A percentile compares a stretch with the other conserved stretches of the same genome.
phyloP scores from a whole-genome alignment of 169 alveolate genomes.

The Plasmodium inui region DNA sequence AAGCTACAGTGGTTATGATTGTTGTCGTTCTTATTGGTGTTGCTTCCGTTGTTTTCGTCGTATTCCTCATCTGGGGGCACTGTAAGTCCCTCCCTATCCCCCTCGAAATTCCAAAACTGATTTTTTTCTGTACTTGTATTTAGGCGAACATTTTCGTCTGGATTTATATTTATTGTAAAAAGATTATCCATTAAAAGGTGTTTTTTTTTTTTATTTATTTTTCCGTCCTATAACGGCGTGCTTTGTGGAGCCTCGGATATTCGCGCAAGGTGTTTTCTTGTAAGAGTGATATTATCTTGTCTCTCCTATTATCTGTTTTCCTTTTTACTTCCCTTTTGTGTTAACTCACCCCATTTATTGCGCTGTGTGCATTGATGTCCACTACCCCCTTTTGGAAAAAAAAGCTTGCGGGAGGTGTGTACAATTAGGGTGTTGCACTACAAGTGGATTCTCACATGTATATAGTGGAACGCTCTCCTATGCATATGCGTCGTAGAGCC shows the following conservation, averaged over 20 bases:
- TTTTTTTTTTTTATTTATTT: neutral
- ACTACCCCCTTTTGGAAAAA: neutral
- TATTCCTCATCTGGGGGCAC: neutral
- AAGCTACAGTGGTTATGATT: neutral
- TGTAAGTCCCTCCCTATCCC: neutral
- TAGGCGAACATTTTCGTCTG: constrained; percentile 67
- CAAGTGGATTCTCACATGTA: neutral
- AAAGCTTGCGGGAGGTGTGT: neutral
- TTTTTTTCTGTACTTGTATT: constrained; percentile 3
- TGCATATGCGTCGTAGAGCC: neutral
- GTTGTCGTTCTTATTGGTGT: neutral
- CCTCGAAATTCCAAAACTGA: neutral
- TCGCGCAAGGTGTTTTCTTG: neutral
- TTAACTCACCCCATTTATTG: neutral
- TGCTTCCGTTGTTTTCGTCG: neutral
- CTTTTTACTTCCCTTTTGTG: neutral
- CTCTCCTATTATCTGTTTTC: neutral
- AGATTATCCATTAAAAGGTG: constrained; percentile 62
- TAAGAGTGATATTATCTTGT: neutral
- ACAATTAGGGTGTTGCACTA: neutral
- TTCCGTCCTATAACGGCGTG: neutral
- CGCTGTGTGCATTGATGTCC: neutral
- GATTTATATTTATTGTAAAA: constrained; percentile 68
- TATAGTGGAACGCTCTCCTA: neutral
- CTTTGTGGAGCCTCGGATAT: neutral